phyloP scores from a whole-genome alignment of 345 rosid genomes.

The Physaria fendleri region DNA sequence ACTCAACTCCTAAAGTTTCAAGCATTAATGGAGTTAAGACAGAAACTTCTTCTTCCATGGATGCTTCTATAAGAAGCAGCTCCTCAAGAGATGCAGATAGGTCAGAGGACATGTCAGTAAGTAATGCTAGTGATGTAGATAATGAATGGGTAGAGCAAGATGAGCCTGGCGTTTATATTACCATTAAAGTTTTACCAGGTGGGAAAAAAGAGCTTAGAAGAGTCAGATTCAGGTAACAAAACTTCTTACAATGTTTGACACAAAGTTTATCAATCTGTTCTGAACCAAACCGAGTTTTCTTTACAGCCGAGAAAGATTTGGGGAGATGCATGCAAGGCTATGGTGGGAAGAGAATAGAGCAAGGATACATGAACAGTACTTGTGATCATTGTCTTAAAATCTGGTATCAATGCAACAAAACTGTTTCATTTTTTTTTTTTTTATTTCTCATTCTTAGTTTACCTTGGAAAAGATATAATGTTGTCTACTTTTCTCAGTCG shows the following conservation, averaged over 20 bases:
- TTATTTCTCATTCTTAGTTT: too few species aligned
- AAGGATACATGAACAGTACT: constrained; percentile 87
- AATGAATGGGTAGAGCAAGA: constrained; percentile 96
- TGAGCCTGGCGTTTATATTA: constrained; percentile 95
- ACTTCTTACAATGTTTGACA: constrained; percentile 12
- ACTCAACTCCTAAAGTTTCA: constrained; percentile 92
- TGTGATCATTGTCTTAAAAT: too few species aligned
- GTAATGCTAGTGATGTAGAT: constrained; percentile 87
- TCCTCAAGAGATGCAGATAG: constrained; percentile 91
- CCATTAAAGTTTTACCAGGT: constrained; percentile 65
- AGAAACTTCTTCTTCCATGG: constrained; percentile 87
- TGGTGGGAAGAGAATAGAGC: constrained; percentile 99
- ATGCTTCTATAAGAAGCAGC: constrained; percentile 81
- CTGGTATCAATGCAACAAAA: too few species aligned
- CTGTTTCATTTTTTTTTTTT: too few species aligned
- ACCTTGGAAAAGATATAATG: too few species aligned
- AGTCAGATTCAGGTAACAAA: constrained; percentile 91
- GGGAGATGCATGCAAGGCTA: constrained; percentile 90
- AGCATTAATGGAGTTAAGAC: constrained; percentile 87
- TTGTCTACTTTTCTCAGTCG: too few species aligned
- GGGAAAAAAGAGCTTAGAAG: constrained; percentile 95
- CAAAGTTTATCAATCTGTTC: neutral
- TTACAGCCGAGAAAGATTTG: constrained; percentile 81
- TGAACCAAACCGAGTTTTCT: neutral
- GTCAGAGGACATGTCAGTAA: constrained; percentile 71